Base-by-base conservation (phyloP, 345 rosid genomes). In the Microcos paniculata region DNA sequence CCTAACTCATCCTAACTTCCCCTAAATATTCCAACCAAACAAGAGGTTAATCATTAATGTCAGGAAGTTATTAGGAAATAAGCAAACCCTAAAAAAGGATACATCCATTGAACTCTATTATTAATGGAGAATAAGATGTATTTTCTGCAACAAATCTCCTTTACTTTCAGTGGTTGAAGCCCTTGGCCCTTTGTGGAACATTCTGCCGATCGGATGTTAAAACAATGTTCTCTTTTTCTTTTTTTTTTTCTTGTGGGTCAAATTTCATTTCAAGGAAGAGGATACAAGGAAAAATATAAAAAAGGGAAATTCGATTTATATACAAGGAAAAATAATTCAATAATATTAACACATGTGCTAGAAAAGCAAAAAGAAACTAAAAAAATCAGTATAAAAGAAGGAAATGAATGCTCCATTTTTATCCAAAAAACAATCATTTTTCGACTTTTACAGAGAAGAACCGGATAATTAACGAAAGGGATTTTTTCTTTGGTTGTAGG, bases 321-420 rank as follows among this genome's bases (percentile, higher is more conserved):
- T n/a, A 70, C 30, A 38, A n/a, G n/a, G n/a, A n/a, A n/a, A n/a
- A n/a, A n/a, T 23, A 52, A 71, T 53, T 71, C 52, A 56, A 16
- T 48, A 49, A 69, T 56, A 14, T 24, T 56, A 24, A 57, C 40
- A n/a, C 65, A 56, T 72, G 65, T 57, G 75, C 52, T 38, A 35
- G 51, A 38, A 71, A 71, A 13, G 52, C 21, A 56, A 38, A 8
- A 8, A 1, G 8, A 11, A 49, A 31, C 40, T 35, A 35, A 3
- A n/a, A 38, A 43, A 57, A 42, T 10, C 35, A n/a, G 3, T n/a
- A n/a, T n/a, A 38, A 35, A 69, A 43, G 45, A 53, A 15, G 23
- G 16, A 14, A 43, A 70, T 45, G 5, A 51, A 61, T 33, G 61
- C 21, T 55, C n/a, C 1, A 55, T 13, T 13, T 52, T 71, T 53